Evolutionary conservation across 306 rosid genomes (phyloP).

Genomic region (Spatholobus suberectus): DNA sequence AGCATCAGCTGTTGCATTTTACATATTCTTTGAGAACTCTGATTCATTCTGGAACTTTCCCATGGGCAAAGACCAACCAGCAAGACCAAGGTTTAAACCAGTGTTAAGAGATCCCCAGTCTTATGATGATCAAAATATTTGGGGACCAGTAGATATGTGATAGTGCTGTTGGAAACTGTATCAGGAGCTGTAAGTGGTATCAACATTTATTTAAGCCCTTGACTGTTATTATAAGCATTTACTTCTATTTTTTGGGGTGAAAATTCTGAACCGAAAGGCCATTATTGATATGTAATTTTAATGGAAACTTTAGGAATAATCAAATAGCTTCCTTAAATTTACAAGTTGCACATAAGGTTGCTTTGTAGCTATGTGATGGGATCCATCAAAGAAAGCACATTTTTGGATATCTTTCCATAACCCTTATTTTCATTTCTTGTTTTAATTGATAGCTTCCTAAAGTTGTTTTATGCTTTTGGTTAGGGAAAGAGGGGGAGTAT

Average conservation of each 20-base stretch:
- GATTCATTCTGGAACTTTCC: slow-evolving; percentile 96
- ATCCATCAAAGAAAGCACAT: background rate
- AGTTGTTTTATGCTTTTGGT: background rate
- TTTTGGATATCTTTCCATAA: background rate
- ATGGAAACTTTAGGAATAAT: slow-evolving; percentile 18
- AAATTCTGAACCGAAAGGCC: slow-evolving; percentile 15
- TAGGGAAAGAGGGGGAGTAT: background rate
- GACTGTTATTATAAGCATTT: slow-evolving; percentile 11
- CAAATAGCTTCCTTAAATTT: slow-evolving; percentile 13
- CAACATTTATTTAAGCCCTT: slow-evolving; percentile 38
- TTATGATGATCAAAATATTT: slow-evolving; percentile 63
- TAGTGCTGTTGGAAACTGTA: slow-evolving; percentile 9
- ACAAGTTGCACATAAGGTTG: background rate
- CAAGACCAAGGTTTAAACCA: slow-evolving; percentile 59
- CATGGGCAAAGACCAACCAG: slow-evolving; percentile 64
- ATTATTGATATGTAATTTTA: slow-evolving; percentile 29
- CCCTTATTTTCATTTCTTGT: slow-evolving; percentile 17
- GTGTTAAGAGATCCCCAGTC: slow-evolving; percentile 57
- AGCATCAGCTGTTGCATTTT: slow-evolving; percentile 76
- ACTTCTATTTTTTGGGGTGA: background rate
- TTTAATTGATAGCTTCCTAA: background rate
- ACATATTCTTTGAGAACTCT: slow-evolving; percentile 85
- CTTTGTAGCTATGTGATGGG: slow-evolving; percentile 4
- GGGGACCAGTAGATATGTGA: slow-evolving; percentile 86
- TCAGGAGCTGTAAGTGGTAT: slow-evolving; percentile 24